These are phyloP conservation scores for Chaetothyriales sp. DNA, from an alignment of 2,329 filamentous ascomycete species.

Conservation along the genomic window DNA sequence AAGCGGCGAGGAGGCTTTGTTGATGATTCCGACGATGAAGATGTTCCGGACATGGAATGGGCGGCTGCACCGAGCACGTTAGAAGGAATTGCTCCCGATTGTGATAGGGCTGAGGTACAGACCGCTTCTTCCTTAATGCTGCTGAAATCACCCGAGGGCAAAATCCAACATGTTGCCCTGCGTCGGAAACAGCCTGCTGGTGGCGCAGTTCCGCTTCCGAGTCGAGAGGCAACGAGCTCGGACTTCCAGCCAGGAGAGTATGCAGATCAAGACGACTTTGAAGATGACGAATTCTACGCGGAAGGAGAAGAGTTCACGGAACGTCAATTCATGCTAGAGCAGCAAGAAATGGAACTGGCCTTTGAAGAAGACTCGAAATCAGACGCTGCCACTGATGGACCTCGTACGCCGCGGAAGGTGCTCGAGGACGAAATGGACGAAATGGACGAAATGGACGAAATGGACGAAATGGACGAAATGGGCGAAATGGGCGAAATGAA, in stretches of 20 bases:
- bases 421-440: constrained; percentile 6
- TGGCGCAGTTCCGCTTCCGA: constrained; percentile 28
- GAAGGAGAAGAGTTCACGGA: constrained; percentile 54
- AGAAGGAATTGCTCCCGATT: background rate
- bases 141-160: background rate
- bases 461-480: constrained; percentile 8
- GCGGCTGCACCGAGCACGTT: background rate
- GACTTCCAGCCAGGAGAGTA: constrained; percentile 33
- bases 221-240: constrained; percentile 37
- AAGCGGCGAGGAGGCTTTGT: constrained; percentile 17
- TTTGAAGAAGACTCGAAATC: constrained; percentile 44
- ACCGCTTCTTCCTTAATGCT: background rate
- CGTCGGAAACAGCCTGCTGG: constrained; percentile 11
- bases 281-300: constrained; percentile 46
- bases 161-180: background rate
- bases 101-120: background rate
- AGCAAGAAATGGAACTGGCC: constrained; percentile 36
- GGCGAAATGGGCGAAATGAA: constrained; percentile 17
- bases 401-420: constrained; percentile 9
- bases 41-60: background rate
- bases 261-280: constrained; percentile 44
- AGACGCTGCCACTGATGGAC: constrained; percentile 13
- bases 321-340: constrained; percentile 61
- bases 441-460: constrained; percentile 1
- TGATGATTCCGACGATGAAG: constrained; percentile 36